These are phyloP conservation scores for Coemansia sp. DNA, from an alignment of 192 early-diverging fungal genomes.

Conservation along the genomic window DNA sequence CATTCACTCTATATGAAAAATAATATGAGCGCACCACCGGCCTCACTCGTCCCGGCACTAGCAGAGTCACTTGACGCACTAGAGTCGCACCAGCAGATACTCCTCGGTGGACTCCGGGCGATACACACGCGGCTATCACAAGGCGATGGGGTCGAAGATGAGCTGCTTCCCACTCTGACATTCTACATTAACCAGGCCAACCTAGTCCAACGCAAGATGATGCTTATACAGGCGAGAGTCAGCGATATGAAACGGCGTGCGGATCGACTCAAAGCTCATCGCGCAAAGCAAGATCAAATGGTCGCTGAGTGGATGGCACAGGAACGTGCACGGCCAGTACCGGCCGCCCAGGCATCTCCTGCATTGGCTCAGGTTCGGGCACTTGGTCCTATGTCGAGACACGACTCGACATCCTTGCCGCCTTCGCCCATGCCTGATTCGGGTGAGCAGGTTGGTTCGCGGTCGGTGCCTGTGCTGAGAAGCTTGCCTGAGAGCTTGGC, in stretches of 20 bases:
- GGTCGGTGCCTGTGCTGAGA: not conserved
- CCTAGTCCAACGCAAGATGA: slow-evolving; percentile 38
- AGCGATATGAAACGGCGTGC: slow-evolving; percentile 43
- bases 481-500: not conserved
- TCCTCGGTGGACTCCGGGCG: slow-evolving; percentile 22
- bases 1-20: not conserved
- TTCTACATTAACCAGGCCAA: slow-evolving; percentile 45
- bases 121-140: slow-evolving; percentile 19
- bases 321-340: slow-evolving; percentile 30
- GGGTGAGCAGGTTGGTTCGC: not conserved
- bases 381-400: not conserved
- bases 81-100: slow-evolving; percentile 28
- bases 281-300: slow-evolving; percentile 31
- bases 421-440: not conserved
- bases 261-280: slow-evolving; percentile 34
- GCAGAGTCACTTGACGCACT: slow-evolving; percentile 27
- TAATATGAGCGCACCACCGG: slow-evolving; percentile 20
- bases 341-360: slow-evolving; percentile 15
- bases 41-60: slow-evolving; percentile 28
- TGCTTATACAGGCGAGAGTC: slow-evolving; percentile 35
- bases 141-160: slow-evolving; percentile 10
- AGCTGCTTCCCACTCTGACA: slow-evolving; percentile 40
- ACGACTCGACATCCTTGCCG: not conserved
- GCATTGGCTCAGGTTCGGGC: slow-evolving; percentile 2
- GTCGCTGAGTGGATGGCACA: slow-evolving; percentile 36